Conservation (phyloP, 768 basidiomycete genomes). For the Pisolithus sp. region DNA sequence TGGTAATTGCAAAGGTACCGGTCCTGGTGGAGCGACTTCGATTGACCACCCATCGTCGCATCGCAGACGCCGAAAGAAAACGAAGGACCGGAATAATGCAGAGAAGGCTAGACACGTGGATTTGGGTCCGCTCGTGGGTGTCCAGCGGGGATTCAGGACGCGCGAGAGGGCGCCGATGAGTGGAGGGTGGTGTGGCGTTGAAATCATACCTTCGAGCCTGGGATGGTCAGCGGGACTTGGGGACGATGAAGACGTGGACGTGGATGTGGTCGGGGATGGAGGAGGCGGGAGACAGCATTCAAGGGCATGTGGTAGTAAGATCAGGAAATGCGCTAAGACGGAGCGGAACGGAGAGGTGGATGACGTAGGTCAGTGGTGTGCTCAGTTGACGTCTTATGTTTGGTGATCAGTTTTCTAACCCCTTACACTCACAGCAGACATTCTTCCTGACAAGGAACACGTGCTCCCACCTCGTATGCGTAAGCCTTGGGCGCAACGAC, state of each 20-base stretch:
- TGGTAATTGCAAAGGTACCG: too few relatives aligned
- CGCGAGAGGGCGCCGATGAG: constrained; percentile 48
- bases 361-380: too few relatives aligned
- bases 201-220: constrained; percentile 38
- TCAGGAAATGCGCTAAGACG: too few relatives aligned
- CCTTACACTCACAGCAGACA: constrained; percentile 2
- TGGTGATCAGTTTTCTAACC: too few relatives aligned
- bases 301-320: background rate
- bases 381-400: background rate
- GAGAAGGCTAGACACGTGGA: constrained; percentile 25
- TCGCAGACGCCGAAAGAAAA: background rate
- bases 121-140: constrained; percentile 60
- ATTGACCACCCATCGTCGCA: too few relatives aligned
- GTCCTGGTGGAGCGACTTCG: too few relatives aligned
- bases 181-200: constrained; percentile 60
- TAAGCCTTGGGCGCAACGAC: constrained; percentile 34
- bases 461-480: constrained; percentile 61
- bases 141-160: constrained; percentile 55
- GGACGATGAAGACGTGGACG: constrained; percentile 6
- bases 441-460: constrained; percentile 17
- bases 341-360: too few relatives aligned
- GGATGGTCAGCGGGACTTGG: constrained; percentile 1
- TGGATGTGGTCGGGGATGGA: constrained; percentile 17
- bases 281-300: background rate
- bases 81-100: background rate